Percentiles rank a stretch among this genome's conserved stretches.
Evolutionary conservation across 768 basidiomycete genomes (phyloP).

Genomic region (Agaricus subrufescens): DNA sequence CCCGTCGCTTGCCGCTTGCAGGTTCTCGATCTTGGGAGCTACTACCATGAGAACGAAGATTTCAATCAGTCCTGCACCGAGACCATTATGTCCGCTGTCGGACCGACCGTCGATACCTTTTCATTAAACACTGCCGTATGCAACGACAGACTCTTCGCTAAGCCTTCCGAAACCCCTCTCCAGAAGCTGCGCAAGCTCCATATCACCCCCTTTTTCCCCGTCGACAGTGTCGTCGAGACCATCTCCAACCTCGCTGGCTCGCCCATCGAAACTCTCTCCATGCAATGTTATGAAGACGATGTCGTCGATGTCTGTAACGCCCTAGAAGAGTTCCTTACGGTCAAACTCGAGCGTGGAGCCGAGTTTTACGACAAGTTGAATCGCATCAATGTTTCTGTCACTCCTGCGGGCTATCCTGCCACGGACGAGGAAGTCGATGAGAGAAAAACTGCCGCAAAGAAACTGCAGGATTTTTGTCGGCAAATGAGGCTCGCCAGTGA

Average conservation of each 20-base stretch:
- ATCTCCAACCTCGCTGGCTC: slow-evolving; percentile 53
- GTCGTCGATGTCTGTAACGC: slow-evolving; percentile 56
- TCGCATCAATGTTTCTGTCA: slow-evolving; percentile 44
- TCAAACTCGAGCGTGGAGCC: slow-evolving; percentile 44
- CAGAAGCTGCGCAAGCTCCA: slow-evolving; percentile 49
- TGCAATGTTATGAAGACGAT: slow-evolving; percentile 60
- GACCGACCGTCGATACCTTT: slow-evolving; percentile 49
- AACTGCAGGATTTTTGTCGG: slow-evolving; percentile 44
- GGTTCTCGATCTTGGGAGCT: slow-evolving; percentile 53
- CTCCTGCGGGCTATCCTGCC: slow-evolving; percentile 25
- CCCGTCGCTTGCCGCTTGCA: slow-evolving; percentile 48
- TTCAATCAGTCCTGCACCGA: slow-evolving; percentile 53
- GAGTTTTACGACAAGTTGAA: slow-evolving; percentile 46
- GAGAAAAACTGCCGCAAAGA: slow-evolving; percentile 33
- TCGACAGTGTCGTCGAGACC: slow-evolving; percentile 56
- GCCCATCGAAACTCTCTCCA: slow-evolving; percentile 52
- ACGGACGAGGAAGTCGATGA: slow-evolving; percentile 34
- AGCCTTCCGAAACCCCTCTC: slow-evolving; percentile 40
- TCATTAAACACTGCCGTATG: slow-evolving; percentile 46
- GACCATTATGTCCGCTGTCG: slow-evolving; percentile 57
- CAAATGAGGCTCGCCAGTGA: slow-evolving; percentile 40
- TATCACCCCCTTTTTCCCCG: slow-evolving; percentile 58
- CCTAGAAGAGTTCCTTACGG: slow-evolving; percentile 49
- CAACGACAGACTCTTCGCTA: slow-evolving; percentile 34
- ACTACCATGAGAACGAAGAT: slow-evolving; percentile 47